A percentile compares a stretch with the other conserved stretches of the same genome.
phyloP scores from a whole-genome alignment of 345 rosid species.

The Excoecaria agallocha region DNA sequence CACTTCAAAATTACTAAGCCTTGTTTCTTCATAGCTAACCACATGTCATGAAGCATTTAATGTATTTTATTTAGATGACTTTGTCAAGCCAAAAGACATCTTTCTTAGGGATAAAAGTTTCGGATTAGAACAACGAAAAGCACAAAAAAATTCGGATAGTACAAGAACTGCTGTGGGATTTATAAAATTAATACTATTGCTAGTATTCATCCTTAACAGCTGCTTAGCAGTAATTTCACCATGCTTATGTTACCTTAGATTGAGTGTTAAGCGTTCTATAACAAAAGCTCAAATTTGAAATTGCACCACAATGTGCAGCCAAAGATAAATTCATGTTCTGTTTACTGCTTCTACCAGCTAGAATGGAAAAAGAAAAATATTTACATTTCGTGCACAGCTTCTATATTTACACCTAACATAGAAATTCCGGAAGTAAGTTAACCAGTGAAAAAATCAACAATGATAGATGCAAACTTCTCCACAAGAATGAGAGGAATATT shows the following conservation, averaged over 20 bases:
- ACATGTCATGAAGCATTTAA: background rate
- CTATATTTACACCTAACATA: background rate
- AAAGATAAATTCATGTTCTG: background rate
- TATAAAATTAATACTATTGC: no score
- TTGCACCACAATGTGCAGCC: background rate
- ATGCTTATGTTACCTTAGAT: background rate
- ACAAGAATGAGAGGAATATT: background rate
- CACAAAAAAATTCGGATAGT: background rate
- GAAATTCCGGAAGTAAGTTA: background rate
- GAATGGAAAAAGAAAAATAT: background rate
- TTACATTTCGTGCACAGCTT: no score
- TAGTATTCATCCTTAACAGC: no score
- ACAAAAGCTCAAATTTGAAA: background rate
- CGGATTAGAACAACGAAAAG: background rate
- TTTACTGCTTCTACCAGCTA: background rate
- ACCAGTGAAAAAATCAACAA: slow-evolving; percentile 4
- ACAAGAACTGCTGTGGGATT: background rate
- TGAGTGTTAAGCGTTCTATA: background rate
- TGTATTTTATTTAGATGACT: background rate
- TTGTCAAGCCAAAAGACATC: background rate
- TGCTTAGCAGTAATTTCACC: background rate
- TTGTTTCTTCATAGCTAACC: background rate
- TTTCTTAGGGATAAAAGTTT: background rate
- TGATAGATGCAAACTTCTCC: slow-evolving; percentile 3
- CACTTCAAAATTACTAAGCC: slow-evolving; percentile 1